These are phyloP conservation scores for Cryphonectria carpinicola DNA, from an alignment of 2,329 filamentous ascomycete species.

Conservation along the genomic window DNA sequence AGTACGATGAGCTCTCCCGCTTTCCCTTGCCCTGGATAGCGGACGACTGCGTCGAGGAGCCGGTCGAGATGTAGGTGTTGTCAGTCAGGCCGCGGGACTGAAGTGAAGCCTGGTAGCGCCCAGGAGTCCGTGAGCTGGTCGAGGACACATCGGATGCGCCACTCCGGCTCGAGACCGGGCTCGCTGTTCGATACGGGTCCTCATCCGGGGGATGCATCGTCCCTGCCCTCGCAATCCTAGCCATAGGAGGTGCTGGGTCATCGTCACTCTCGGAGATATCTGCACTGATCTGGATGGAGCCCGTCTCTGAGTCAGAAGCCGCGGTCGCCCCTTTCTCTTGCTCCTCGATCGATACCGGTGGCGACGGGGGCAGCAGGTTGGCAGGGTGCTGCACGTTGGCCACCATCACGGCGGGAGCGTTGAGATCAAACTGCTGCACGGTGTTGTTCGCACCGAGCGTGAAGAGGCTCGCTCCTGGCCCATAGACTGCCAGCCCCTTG, in stretches of 20 bases:
- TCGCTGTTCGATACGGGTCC: constrained; percentile 67
- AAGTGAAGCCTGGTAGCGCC: constrained; percentile 54
- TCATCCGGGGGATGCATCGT: constrained; percentile 62
- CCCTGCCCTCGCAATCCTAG: constrained; percentile 74
- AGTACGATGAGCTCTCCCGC: constrained; percentile 55
- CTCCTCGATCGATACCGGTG: constrained; percentile 80
- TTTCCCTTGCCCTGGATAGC: constrained; percentile 30
- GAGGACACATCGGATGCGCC: constrained; percentile 65
- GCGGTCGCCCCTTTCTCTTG: constrained; percentile 59
- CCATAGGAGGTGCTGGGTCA: constrained; percentile 74
- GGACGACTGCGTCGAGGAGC: constrained; percentile 57
- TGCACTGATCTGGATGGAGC: constrained; percentile 59
- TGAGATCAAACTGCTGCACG: constrained; percentile 93
- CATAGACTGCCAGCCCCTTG: constrained; percentile 83
- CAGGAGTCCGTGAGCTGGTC: constrained; percentile 55
- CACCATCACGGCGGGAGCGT: constrained; percentile 78
- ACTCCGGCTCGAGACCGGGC: constrained; percentile 67
- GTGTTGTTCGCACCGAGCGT: constrained; percentile 86
- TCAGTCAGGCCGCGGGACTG: constrained; percentile 61
- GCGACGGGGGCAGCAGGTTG: constrained; percentile 76
- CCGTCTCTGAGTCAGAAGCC: constrained; percentile 58
- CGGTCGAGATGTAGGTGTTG: constrained; percentile 70
- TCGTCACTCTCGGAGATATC: constrained; percentile 76
- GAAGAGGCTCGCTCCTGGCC: constrained; percentile 88
- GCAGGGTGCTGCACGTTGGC: constrained; percentile 86